Base-by-base conservation (phyloP, 768 basidiomycete genomes). In the Antrodiella citrinella region DNA sequence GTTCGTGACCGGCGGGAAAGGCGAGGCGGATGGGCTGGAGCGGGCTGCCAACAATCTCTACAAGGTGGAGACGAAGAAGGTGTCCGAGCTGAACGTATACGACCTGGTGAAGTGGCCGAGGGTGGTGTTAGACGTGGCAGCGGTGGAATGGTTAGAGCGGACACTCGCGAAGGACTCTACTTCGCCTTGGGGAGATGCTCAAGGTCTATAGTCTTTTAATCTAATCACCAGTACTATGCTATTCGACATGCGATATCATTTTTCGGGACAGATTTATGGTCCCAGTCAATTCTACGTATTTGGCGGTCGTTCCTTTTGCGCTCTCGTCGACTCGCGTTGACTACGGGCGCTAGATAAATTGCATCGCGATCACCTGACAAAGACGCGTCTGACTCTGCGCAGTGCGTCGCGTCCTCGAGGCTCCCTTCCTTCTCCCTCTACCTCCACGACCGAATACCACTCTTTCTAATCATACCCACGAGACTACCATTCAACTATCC, bases 31-130 rank as follows among this genome's bases (percentile, higher is more conserved):
- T 18, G 77, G 73, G 15, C 63, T 96, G 50, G 69, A 71, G 50
- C 72, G 82, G 30, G 79, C 84, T 3, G 78, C 82, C 46, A 67
- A 74, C 30, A 94, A 94, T 66, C 69, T 98, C 20, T 76, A 76
- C n/a, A 73, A 75, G 44, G 75, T 89, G 21, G 78, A 82, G 43
- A 68, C 86, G 43, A 72, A 73, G 35, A 80, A 78, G 2, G 81
- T 80, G 15, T 69, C 80, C 35, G 77, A 90, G 44, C 69, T 91
- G 49, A 80, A 74, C 19, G 83, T 95, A 13, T 94, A 90, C 67
- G 86, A 95, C 60, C 63, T 90, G 39, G 67, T 97, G 60, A 86
- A 81, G 66, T 91, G 91, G 81, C 80, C 82, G 51, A 80, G 87
- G 59, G 67, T 93, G 24, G 73, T 96, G 26, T 60, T 97, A 62